These are phyloP conservation scores for Sphagnum magellanicum DNA, from an alignment of 228 moss, liverwort and hornwort genomes.

Conservation along the genomic window DNA sequence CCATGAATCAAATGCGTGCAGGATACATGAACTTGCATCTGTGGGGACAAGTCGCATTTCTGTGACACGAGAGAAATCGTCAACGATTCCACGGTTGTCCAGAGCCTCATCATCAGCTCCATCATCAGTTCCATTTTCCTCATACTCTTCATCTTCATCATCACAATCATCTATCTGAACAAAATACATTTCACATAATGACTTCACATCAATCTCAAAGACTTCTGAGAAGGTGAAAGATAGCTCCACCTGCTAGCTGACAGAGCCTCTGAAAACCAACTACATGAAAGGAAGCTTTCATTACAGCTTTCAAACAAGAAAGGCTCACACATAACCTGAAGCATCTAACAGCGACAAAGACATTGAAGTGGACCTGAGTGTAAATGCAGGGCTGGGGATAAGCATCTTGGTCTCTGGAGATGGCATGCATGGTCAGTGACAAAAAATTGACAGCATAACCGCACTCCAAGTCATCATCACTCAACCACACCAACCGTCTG, in stretches of 20 bases:
- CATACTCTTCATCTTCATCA: constrained; percentile 54
- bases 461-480: constrained; percentile 66
- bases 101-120: constrained; percentile 46
- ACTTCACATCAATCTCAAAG: too few species aligned
- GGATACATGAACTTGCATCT: constrained; percentile 87
- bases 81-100: constrained; percentile 46
- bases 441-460: constrained; percentile 89
- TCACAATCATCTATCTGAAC: constrained; percentile 71
- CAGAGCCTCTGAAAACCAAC: too few species aligned
- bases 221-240: too few species aligned
- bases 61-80: constrained; percentile 53
- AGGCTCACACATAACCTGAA: too few species aligned
- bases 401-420: constrained; percentile 78
- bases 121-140: constrained; percentile 22
- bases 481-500: constrained; percentile 95
- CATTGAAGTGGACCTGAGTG: constrained; percentile 60
- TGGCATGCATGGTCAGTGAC: constrained; percentile 95
- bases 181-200: not conserved
- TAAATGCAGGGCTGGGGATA: constrained; percentile 92
- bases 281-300: too few species aligned
- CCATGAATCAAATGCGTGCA: constrained; percentile 3
- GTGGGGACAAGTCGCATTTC: constrained; percentile 97
- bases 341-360: not conserved
- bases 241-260: too few species aligned
- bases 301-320: too few species aligned